Evolutionary conservation across 495 filamentous ascomycete genomes (phyloP), one percentile per base, ranked within the genome.

Genomic region (Sporormia fimetaria): DNA sequence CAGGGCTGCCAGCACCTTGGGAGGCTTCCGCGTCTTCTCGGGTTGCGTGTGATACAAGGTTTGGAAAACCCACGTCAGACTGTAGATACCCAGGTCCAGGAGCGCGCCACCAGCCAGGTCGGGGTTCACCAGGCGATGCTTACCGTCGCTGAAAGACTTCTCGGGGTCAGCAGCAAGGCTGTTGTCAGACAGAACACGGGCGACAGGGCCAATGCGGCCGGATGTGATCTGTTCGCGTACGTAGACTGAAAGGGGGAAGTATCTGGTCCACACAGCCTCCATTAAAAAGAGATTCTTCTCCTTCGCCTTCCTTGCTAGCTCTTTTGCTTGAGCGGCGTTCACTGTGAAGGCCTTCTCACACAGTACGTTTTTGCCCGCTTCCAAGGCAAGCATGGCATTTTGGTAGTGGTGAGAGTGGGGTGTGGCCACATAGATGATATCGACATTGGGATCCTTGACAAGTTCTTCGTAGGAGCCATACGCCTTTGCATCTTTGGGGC

Each of bases 201-300:
- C 71, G 6, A 95, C 79, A 33, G 76, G 74, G 4, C 90, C 87
- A 51, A 95, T 81, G 30, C 66, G 67, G 3, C 81, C 80, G 2
- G 69, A 66, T 37, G 69, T 64, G 41, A 92, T 78, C 51, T 85
- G 52, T 34, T 87, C 71, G 21, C 87, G 63, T 20, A 94, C 66
- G 58, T 88, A 76, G 42, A 86, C 73, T 48, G 76, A 81, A 5
- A 88, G 61, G 2, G 90, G 90, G 67, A 94, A 92, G 58, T 83
- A 90, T 16, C 90, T 68, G 21, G 87, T 95, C 90, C 90, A 95
- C 6, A 95, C 83, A n/a, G 88, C 87, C 66, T 96, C 88, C 85
- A 94, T 94, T 25, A 96, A 61, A 66, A 95, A 94, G 14, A 94
- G 58, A n/a, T 77, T 74, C 73, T 92, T 93, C 52, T 74, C 67